Conservation (phyloP, 345 rosid species). For the Eucalyptus lansdowneana region DNA sequence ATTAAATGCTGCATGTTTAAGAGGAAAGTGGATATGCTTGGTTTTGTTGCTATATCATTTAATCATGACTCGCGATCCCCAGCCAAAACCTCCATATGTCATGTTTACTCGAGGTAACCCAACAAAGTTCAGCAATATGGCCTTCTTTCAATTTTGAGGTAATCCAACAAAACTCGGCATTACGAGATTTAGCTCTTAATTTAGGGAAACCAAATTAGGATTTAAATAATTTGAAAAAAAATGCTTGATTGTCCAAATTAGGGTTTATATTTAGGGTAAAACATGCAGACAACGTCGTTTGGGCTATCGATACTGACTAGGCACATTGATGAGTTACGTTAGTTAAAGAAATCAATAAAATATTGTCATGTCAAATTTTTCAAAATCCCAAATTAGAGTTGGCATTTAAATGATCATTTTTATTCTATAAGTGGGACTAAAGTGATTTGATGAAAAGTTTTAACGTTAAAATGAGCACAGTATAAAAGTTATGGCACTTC, state of each 20-base stretch:
- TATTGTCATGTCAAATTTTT: neutral
- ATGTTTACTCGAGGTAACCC: neutral
- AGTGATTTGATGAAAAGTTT: neutral
- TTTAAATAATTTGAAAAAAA: neutral
- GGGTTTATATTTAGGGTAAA: neutral
- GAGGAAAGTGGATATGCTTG: neutral
- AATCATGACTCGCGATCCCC: neutral
- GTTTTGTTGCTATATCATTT: neutral
- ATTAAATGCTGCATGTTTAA: neutral
- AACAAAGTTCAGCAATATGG: neutral
- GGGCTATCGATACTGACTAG: neutral
- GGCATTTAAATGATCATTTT: no score
- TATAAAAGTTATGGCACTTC: neutral
- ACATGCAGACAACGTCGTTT: fast-evolving
- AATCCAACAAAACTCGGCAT: conserved; percentile 83
- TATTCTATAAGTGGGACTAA: neutral
- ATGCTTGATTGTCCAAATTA: neutral
- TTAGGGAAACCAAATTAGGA: neutral
- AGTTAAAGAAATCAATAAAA: neutral
- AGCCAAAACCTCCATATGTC: neutral
- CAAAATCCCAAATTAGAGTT: neutral
- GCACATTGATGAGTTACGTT: fast-evolving
- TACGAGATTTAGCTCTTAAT: neutral
- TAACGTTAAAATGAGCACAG: fast-evolving
- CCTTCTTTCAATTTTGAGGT: neutral